Base-by-base conservation (phyloP, 495 filamentous ascomycete species). In the Trichoderma gamsii region DNA sequence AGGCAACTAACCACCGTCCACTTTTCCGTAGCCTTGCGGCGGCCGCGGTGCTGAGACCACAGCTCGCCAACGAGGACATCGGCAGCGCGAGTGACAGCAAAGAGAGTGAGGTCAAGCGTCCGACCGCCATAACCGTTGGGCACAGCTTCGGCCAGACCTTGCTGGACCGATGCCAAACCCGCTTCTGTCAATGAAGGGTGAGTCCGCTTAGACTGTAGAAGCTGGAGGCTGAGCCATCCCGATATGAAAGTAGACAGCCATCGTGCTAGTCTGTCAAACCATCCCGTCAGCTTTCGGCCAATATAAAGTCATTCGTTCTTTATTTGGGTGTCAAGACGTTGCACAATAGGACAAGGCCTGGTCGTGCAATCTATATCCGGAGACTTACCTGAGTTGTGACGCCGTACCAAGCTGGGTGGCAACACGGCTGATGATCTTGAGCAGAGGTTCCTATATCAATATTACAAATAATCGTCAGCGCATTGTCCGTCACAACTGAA, bases 61-160 rank as follows among this genome's bases (percentile, higher is more conserved):
- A 87, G 73, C 67, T 88, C 83, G 63, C 85, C 88, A 65, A 89
- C 76, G 11, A 92, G 68, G 41, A 90, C 86, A 75, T 96, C 92
- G 23, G 90, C 73, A 52, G 93, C 93, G 71, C 92, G 85, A 11
- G 87, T 86, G 56, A 86, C 77, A n/a, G 89, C 85, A 74, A 95
- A 94, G 43, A 97, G 80, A 1, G 93, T 95, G 38, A 97, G 83
- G 76, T 97, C 92, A 73, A 97, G 83, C 13, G 92, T 96, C 67
- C 87, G 87, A 66, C 93, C 93, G 4, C 87, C 90, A 67, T 87
- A 78, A 11, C 8, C 56, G 12, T 13, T 21, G 56, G 11, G 9
- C 0, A 25, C 9, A 21, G 56, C 56, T 3, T 61, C 56, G 13
- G 56, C 8, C 56, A 27, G 16, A 25, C 56, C 56, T 61, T 61